Conservation (phyloP, 2,329 filamentous ascomycete species). For the Sclerotinia sclerotiorum region DNA sequence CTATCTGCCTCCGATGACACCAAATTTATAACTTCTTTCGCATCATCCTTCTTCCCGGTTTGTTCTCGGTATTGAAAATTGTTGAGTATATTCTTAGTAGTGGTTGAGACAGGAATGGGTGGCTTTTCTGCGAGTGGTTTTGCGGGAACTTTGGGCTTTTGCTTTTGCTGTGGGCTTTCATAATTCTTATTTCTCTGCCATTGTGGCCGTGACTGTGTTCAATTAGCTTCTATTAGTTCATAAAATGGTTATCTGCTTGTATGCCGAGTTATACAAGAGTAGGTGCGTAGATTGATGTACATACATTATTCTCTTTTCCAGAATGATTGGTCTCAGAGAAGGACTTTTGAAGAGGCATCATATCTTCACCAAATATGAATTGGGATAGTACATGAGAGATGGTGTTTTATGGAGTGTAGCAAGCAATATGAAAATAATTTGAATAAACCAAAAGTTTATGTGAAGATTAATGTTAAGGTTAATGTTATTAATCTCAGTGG, state of each 20-base stretch:
- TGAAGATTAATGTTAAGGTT: too few species aligned
- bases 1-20: constrained; percentile 31
- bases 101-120: constrained; percentile 47
- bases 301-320: constrained; percentile 34
- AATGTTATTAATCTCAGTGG: neutral
- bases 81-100: constrained; percentile 61
- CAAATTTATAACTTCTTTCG: constrained; percentile 31
- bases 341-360: constrained; percentile 42
- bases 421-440: constrained; percentile 2
- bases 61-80: constrained; percentile 52
- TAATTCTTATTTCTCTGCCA: constrained; percentile 40
- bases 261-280: neutral
- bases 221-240: constrained; percentile 16
- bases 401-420: neutral
- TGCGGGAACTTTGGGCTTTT: constrained; percentile 25
- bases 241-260: neutral
- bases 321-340: constrained; percentile 42
- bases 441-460: constrained; percentile 2
- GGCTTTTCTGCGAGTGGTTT: constrained; percentile 37
- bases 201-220: constrained; percentile 31
- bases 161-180: constrained; percentile 25
- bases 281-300: neutral
- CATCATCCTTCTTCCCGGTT: constrained; percentile 32
- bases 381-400: neutral
- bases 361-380: constrained; percentile 16